Conservation (phyloP, 495 filamentous ascomycete genomes). For the Articulospora tetracladia region DNA sequence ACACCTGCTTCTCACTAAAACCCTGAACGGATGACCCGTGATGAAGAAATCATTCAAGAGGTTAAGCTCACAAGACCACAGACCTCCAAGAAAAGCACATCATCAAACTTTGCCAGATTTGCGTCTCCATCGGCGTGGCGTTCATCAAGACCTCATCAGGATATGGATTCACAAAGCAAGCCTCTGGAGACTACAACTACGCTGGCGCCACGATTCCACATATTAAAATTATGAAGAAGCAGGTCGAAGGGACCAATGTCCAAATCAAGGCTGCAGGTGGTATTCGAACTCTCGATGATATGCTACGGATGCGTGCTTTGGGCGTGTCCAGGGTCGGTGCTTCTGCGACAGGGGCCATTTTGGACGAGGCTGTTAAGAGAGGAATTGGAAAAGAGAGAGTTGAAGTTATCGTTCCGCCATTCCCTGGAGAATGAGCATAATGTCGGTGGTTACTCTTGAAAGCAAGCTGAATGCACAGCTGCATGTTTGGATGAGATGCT, state of each 20-base stretch:
- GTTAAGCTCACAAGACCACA: neutral
- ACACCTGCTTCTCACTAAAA: too few relatives aligned
- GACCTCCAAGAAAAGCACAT: conserved; percentile 41
- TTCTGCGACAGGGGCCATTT: conserved; percentile 47
- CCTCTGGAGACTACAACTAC: conserved; percentile 37
- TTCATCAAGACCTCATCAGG: conserved; percentile 56
- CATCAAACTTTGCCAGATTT: conserved; percentile 44
- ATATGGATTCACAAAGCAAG: conserved; percentile 52
- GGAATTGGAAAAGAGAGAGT: conserved; percentile 41
- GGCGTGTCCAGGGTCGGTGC: conserved; percentile 47
- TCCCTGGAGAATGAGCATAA: neutral
- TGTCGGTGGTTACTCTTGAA: neutral
- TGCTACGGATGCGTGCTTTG: conserved; percentile 34
- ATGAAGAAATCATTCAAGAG: neutral
- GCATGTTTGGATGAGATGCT: too few relatives aligned
- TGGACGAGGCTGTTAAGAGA: conserved; percentile 47
- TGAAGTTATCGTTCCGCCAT: conserved; percentile 22
- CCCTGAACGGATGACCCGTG: too few relatives aligned
- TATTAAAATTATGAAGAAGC: conserved; percentile 50
- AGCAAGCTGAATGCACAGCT: too few relatives aligned
- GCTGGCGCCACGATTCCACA: conserved; percentile 43
- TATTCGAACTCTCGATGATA: conserved; percentile 42
- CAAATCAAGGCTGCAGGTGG: conserved; percentile 53
- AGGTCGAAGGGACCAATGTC: conserved; percentile 30
- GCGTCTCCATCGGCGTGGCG: conserved; percentile 40